Conservation (phyloP, 257 asterid species). For the Solanum infundibuliforme region DNA sequence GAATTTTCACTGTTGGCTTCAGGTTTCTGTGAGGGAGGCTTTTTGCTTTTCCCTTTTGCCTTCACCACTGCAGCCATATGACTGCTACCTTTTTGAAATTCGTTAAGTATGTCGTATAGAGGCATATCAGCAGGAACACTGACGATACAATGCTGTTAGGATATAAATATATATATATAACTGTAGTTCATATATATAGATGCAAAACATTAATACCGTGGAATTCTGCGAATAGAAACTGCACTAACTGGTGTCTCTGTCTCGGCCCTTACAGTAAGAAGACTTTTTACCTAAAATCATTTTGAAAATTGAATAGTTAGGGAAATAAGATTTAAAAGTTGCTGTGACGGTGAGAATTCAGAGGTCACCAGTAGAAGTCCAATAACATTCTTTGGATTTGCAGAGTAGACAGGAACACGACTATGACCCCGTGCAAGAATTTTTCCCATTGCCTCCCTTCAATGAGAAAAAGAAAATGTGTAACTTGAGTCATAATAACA, state of each 20-base stretch:
- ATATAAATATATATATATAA: neutral
- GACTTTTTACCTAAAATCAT: constrained; percentile 66
- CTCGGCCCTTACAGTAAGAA: constrained; percentile 80
- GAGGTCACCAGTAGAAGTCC: constrained; percentile 70
- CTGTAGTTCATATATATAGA: neutral
- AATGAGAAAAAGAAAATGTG: neutral
- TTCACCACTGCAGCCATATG: constrained; percentile 94
- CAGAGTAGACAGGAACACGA: constrained; percentile 85
- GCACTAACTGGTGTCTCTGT: constrained; percentile 84
- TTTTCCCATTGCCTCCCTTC: constrained; percentile 90
- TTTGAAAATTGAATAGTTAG: neutral
- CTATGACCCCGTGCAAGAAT: constrained; percentile 89
- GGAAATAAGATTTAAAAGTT: neutral
- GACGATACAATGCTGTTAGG: neutral
- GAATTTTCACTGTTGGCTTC: constrained; percentile 7
- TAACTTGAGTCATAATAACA: too few species aligned
- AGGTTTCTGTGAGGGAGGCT: constrained; percentile 13
- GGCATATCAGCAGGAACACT: constrained; percentile 95
- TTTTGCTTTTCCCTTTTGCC: constrained; percentile 35
- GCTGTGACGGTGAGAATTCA: neutral
- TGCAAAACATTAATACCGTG: constrained; percentile 37
- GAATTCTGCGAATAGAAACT: constrained; percentile 83
- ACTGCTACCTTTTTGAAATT: constrained; percentile 82
- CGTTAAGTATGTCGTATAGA: constrained; percentile 75
- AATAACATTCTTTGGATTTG: constrained; percentile 57